phyloP scores from a whole-genome alignment of 176 grass and related monocot genomes.

The Oryza longistaminata region DNA sequence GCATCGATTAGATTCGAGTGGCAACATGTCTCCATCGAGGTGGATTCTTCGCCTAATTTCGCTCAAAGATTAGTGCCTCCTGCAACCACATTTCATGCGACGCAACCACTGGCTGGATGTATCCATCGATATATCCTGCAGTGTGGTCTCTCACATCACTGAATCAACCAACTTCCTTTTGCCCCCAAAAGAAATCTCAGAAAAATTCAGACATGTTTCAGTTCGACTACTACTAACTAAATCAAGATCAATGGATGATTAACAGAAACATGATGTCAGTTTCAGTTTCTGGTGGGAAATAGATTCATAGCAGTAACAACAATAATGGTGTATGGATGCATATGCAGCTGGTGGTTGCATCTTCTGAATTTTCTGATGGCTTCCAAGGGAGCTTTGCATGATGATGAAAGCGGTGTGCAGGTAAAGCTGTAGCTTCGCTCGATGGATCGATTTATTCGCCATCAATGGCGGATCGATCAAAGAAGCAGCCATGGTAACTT shows the following conservation, averaged over 20 bases:
- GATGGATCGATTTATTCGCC: conserved; percentile 34
- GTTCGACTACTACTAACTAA: no score
- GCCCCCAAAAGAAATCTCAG: neutral
- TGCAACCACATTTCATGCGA: conserved; percentile 20
- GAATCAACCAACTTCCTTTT: neutral
- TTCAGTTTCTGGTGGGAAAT: neutral
- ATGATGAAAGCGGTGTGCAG: conserved; percentile 38
- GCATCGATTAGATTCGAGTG: conserved; percentile 39
- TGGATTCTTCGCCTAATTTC: conserved; percentile 25
- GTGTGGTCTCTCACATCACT: neutral
- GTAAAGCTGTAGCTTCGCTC: neutral
- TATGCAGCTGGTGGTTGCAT: neutral
- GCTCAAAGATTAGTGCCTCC: neutral
- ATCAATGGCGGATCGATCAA: conserved; percentile 15
- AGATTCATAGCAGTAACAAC: neutral
- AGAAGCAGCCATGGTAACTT: conserved; percentile 44
- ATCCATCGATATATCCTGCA: neutral
- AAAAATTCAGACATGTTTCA: neutral
- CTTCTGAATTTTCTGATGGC: conserved; percentile 21
- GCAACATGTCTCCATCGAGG: conserved; percentile 40
- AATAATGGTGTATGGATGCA: neutral
- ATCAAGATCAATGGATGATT: neutral
- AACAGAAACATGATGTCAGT: neutral
- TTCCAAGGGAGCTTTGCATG: conserved; percentile 49
- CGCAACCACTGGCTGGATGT: neutral